Percentiles rank a stretch among this genome's conserved stretches.
Evolutionary conservation across 164 flowering plant species (phyloP).

Genomic region (Piper betle): DNA sequence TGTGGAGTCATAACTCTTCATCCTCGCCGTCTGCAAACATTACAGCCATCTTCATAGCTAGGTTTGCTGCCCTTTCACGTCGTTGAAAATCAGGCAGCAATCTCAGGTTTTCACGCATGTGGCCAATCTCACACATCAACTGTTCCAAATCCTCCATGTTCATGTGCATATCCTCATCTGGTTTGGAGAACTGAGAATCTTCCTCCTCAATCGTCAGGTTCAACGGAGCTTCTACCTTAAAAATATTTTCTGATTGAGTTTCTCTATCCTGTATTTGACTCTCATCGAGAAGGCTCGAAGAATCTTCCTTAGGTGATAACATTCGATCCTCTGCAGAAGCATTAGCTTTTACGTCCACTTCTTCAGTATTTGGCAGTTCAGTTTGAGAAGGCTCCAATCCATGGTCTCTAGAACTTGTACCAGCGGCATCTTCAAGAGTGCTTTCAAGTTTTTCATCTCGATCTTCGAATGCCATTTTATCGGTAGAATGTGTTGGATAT

Average conservation of each 20-base stretch:
- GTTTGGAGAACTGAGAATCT: conserved; percentile 5
- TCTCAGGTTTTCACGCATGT: conserved; percentile 60
- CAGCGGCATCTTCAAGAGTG: not conserved
- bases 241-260: no score
- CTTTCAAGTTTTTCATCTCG: not conserved
- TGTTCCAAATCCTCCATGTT: conserved; percentile 46
- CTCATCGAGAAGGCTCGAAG: no score
- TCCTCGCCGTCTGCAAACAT: conserved; percentile 76
- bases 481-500: conserved; percentile 1
- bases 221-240: not conserved
- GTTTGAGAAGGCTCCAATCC: no score
- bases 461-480: conserved; percentile 2
- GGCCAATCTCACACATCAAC: conserved; percentile 81
- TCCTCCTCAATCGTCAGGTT: conserved; percentile 9
- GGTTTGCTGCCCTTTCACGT: conserved; percentile 83
- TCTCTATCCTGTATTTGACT: no score
- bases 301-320: not conserved
- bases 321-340: not conserved
- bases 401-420: not conserved
- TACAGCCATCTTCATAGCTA: conserved; percentile 89
- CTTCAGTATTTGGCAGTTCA: not conserved
- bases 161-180: conserved; percentile 21
- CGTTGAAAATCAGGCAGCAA: conserved; percentile 90
- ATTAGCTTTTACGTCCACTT: not conserved
- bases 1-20: conserved; percentile 13